phyloP scores from a whole-genome alignment of 768 basidiomycete genomes.

The Boletus reticuloceps region DNA sequence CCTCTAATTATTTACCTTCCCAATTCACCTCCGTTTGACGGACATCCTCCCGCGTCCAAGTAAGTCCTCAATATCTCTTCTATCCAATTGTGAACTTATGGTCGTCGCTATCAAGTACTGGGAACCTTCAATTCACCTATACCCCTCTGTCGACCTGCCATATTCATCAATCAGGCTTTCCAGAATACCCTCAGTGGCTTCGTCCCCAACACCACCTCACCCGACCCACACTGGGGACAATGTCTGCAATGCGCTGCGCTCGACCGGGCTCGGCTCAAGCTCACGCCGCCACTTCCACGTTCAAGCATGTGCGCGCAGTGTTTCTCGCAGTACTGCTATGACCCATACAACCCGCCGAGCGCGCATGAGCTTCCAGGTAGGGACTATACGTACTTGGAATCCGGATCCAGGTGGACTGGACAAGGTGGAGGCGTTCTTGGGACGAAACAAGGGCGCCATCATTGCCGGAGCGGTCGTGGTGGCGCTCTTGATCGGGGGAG shows the following conservation, averaged over 20 bases:
- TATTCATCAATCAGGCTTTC: conserved; percentile 64
- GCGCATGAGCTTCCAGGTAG: conserved; percentile 40
- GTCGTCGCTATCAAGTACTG: conserved; percentile 38
- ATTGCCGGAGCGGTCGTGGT: conserved; percentile 48
- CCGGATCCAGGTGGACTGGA: conserved; percentile 53
- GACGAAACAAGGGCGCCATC: conserved; percentile 43
- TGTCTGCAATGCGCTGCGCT: conserved; percentile 65
- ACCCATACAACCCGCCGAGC: conserved; percentile 58
- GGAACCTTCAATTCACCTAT: conserved; percentile 62
- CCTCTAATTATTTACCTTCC: conserved; percentile 76
- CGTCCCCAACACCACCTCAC: conserved; percentile 51
- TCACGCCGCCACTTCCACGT: conserved; percentile 33
- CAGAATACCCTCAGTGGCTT: conserved; percentile 58
- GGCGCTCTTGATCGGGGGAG: conserved; percentile 36
- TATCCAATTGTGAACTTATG: conserved; percentile 4
- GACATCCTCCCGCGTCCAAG: conserved; percentile 65
- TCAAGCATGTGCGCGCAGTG: conserved; percentile 57
- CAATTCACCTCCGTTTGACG: conserved; percentile 67
- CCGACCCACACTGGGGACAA: conserved; percentile 53
- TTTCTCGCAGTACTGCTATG: conserved; percentile 56
- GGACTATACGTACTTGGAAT: conserved; percentile 45
- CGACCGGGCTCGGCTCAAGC: conserved; percentile 49
- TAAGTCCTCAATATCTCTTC: conserved; percentile 21
- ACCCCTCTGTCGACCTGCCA: conserved; percentile 46
- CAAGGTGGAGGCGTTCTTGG: conserved; percentile 44